phyloP scores from a whole-genome alignment of 2,329 filamentous ascomycete species.

The Amauroascus verrucosus region DNA sequence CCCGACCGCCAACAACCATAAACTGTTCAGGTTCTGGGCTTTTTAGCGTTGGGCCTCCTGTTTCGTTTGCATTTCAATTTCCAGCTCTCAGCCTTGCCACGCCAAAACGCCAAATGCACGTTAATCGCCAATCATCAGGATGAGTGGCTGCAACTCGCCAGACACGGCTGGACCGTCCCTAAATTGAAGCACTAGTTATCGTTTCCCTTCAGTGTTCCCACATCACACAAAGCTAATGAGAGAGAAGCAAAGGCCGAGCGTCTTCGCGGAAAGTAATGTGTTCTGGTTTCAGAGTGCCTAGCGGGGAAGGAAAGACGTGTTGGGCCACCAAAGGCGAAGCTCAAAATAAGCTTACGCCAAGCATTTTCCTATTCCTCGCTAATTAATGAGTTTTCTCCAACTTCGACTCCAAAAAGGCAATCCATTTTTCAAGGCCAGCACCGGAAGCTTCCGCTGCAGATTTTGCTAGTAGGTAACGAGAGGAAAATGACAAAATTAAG shows the following conservation, averaged over 20 bases:
- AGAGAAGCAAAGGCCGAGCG: neutral
- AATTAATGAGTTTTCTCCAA: too few species aligned
- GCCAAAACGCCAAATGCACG: neutral
- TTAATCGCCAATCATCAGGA: neutral
- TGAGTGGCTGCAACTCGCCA: neutral
- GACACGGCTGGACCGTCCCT: neutral
- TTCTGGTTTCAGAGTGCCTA: neutral
- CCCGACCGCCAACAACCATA: too few species aligned
- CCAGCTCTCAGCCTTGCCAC: neutral
- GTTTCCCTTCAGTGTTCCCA: too few species aligned
- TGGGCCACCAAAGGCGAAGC: neutral
- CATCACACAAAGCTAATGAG: neutral
- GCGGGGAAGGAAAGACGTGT: too few species aligned
- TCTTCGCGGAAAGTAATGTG: neutral
- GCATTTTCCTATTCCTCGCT: neutral
- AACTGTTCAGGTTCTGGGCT: neutral
- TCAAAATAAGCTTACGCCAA: slow-evolving; percentile 3
- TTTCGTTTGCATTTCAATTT: neutral
- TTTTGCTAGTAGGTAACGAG: too few species aligned
- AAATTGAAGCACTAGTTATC: neutral
- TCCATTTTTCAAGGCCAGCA: too few species aligned
- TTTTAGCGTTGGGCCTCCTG: neutral
- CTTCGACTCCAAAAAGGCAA: too few species aligned
- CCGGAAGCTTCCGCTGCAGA: too few species aligned
- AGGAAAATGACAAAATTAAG: too few species aligned